Evolutionary conservation across 192 early-diverging fungal species (phyloP).

Genomic region (Backusella liffmaniae): DNA sequence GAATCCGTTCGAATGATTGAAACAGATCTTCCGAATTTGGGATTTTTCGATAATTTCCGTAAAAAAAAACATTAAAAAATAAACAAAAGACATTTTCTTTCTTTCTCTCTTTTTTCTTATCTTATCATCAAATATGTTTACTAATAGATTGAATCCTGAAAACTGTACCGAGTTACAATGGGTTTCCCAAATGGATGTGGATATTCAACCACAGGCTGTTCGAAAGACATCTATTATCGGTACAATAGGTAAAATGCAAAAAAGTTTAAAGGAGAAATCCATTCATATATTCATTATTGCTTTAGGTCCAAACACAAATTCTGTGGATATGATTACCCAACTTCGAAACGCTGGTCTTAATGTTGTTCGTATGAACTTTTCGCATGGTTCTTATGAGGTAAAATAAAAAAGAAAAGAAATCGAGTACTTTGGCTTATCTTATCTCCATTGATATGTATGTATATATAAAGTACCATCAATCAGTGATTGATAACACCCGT

Average conservation of each 20-base stretch:
- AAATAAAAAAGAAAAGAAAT: not conserved
- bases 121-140: not conserved
- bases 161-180: slow-evolving; percentile 72
- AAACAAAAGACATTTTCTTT: not conserved
- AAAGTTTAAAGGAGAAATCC: not conserved
- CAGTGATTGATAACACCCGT: slow-evolving; percentile 60
- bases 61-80: not conserved
- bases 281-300: not conserved
- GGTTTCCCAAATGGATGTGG: slow-evolving; percentile 67
- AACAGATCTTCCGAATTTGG: not conserved
- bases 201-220: slow-evolving; percentile 51
- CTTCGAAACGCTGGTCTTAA: slow-evolving; percentile 79
- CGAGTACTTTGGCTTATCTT: not conserved
- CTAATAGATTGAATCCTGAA: slow-evolving; percentile 12
- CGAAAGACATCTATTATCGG: slow-evolving; percentile 85
- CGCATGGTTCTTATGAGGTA: slow-evolving; percentile 58
- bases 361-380: slow-evolving; percentile 79
- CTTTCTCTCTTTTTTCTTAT: not conserved
- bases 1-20: not conserved
- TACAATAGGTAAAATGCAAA: slow-evolving; percentile 57
- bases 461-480: slow-evolving; percentile 51
- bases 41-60: not conserved
- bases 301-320: slow-evolving; percentile 72
- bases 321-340: slow-evolving; percentile 68
- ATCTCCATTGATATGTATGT: not conserved